Percentiles rank a stretch among this genome's conserved stretches.
These are phyloP conservation scores for Tulasnella sp. DNA, from an alignment of 768 basidiomycete species.

Conservation along the genomic window DNA sequence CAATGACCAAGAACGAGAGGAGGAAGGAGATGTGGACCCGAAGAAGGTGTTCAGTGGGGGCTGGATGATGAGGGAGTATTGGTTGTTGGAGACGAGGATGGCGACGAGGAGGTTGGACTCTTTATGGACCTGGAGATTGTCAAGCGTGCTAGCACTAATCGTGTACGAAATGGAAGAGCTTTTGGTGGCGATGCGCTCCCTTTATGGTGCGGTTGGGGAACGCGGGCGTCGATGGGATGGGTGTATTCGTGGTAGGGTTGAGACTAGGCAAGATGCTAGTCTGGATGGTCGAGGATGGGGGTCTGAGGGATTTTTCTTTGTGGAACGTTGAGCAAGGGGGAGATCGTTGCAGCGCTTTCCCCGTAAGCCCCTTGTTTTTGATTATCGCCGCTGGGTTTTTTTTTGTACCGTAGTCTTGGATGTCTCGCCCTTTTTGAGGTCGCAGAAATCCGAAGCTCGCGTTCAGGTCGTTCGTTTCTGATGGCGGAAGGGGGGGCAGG, in stretches of 20 bases:
- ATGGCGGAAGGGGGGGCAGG: background rate
- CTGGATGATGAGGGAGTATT: background rate
- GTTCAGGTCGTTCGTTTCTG: background rate
- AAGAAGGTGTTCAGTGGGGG: background rate
- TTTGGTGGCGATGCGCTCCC: background rate
- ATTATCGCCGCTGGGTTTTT: background rate
- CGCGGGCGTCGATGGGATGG: background rate
- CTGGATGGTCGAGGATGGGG: background rate
- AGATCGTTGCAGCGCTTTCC: background rate
- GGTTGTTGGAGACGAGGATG: background rate
- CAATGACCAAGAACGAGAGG: slow-evolving; percentile 1
- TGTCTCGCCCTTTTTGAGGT: background rate
- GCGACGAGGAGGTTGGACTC: background rate
- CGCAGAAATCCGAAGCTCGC: background rate
- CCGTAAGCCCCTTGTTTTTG: background rate
- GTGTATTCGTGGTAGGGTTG: background rate
- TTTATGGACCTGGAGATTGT: background rate
- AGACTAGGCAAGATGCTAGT: background rate
- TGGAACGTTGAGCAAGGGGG: background rate
- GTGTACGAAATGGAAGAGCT: background rate
- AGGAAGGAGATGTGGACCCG: background rate
- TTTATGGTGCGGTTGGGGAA: slow-evolving; percentile 10
- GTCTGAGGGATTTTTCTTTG: background rate
- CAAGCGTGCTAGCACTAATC: background rate
- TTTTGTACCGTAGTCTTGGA: background rate